A percentile compares a stretch with the other conserved stretches of the same genome.
Evolutionary conservation across 2,329 filamentous ascomycete species (phyloP).

Genomic region (Exophiala sp.): DNA sequence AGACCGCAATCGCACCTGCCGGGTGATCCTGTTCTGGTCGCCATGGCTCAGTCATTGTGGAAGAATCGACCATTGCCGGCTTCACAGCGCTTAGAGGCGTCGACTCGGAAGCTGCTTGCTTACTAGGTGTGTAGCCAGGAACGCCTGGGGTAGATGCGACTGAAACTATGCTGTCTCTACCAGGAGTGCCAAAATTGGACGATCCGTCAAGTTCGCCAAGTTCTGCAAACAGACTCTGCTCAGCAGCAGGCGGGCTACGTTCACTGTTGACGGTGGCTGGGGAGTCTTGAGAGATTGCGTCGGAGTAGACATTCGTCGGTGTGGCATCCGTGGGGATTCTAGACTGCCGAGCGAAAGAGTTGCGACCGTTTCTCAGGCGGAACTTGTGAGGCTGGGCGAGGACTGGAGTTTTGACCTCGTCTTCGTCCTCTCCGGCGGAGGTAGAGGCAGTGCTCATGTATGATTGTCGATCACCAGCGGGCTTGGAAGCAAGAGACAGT

Average conservation of each 20-base stretch:
- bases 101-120: slow-evolving; percentile 7
- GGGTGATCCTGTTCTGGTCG: slow-evolving; percentile 34
- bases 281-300: slow-evolving; percentile 47
- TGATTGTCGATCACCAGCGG: slow-evolving; percentile 60
- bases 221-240: slow-evolving; percentile 86
- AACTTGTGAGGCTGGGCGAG: slow-evolving; percentile 64
- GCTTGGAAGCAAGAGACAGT: slow-evolving; percentile 42
- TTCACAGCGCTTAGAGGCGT: slow-evolving; percentile 24
- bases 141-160: slow-evolving; percentile 39
- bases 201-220: slow-evolving; percentile 75
- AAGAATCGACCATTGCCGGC: slow-evolving; percentile 56
- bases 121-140: slow-evolving; percentile 19
- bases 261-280: slow-evolving; percentile 51
- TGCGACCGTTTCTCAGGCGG: slow-evolving; percentile 67
- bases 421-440: slow-evolving; percentile 71
- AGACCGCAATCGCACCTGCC: slow-evolving; percentile 27
- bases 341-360: slow-evolving; percentile 57
- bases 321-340: slow-evolving; percentile 44
- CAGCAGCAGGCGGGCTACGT: slow-evolving; percentile 45
- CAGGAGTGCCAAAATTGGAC: slow-evolving; percentile 55
- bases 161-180: slow-evolving; percentile 37
- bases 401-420: slow-evolving; percentile 62
- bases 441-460: slow-evolving; percentile 87
- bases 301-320: slow-evolving; percentile 38
- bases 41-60: slow-evolving; percentile 62